These are phyloP conservation scores for Hypoxylon sp. DNA, from an alignment of 2,329 filamentous ascomycete species.

Conservation along the genomic window DNA sequence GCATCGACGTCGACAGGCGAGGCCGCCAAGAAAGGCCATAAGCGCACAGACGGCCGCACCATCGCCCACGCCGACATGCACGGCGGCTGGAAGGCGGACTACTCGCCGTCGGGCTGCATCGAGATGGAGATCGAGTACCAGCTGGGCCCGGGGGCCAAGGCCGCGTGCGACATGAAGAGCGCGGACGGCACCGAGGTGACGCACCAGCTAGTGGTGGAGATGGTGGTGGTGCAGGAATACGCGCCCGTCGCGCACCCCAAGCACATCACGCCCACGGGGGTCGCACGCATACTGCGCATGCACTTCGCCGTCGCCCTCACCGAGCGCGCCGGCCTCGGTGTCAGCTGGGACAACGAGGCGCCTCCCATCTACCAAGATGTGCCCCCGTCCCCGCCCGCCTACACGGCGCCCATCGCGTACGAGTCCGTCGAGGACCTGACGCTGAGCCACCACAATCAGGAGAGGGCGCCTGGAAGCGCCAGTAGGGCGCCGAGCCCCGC, in stretches of 20 bases:
- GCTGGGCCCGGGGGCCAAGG: constrained; percentile 67
- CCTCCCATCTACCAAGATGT: constrained; percentile 96
- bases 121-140: constrained; percentile 86
- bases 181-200: constrained; percentile 80
- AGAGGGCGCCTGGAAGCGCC: neutral
- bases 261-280: constrained; percentile 85
- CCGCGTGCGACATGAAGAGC: constrained; percentile 82
- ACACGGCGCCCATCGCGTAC: constrained; percentile 52
- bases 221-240: constrained; percentile 95
- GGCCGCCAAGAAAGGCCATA: constrained; percentile 70
- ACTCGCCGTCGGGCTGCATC: constrained; percentile 69
- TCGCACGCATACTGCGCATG: constrained; percentile 90
- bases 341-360: constrained; percentile 96
- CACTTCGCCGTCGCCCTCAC: constrained; percentile 88
- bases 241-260: constrained; percentile 74
- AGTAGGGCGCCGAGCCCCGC: constrained; percentile 29
- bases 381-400: constrained; percentile 83
- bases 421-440: constrained; percentile 35
- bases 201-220: constrained; percentile 89
- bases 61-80: constrained; percentile 86
- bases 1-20: constrained; percentile 58
- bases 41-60: constrained; percentile 79
- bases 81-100: constrained; percentile 87
- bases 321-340: constrained; percentile 85
- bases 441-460: constrained; percentile 26